Evolutionary conservation across 2,329 filamentous ascomycete genomes (phyloP), one percentile per base, ranked within the genome.

Genomic region (Colletotrichum sp.): DNA sequence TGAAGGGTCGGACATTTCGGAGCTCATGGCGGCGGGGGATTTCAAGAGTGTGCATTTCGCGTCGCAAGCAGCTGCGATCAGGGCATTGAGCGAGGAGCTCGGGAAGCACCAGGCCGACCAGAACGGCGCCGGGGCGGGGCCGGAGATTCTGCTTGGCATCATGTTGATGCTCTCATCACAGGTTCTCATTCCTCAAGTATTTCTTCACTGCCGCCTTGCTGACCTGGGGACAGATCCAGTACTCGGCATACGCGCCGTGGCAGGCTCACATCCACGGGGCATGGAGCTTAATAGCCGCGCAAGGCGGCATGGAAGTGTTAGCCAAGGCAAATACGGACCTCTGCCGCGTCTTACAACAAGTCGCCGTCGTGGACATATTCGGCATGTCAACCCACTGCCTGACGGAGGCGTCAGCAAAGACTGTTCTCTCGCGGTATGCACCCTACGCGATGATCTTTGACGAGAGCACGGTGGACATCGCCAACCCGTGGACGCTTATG

Each of bases 171-270:
- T 74, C 19, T 71, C 68, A 15, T 73, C 57, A 11, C 64, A 75
- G 69, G 44, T 57, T 36, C 6, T 0, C 3, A 16, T 19, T 22
- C 1, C 11, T 15, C 27, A 4, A 12, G 0, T 3, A 0, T 11
- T 16, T 27, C 9, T 19, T 16, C 15, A 34, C 16, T n/a, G 5
- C 1, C n/a, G 1, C 3, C 5, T 3, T 36, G 13, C 28, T 44
- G 13, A n/a, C 48, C 4, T 19, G 2, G 1, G 0, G 3, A 22
- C 12, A 75, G 68, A 64, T 72, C 5, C 63, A 72, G 7, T 72
- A 64, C 44, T 68, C 55, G 2, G 73, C 73, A 7, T 68, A 68
- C 27, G 73, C 69, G 2, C 69, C 73, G 1, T 72, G 73, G 69
- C 63, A 72, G 30, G 16, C 30, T 5, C 63, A 75, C 19, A 11